A percentile compares a stretch with the other conserved stretches of the same genome.
Conservation (phyloP, 495 filamentous ascomycete species). For the Penicillium canariense region DNA sequence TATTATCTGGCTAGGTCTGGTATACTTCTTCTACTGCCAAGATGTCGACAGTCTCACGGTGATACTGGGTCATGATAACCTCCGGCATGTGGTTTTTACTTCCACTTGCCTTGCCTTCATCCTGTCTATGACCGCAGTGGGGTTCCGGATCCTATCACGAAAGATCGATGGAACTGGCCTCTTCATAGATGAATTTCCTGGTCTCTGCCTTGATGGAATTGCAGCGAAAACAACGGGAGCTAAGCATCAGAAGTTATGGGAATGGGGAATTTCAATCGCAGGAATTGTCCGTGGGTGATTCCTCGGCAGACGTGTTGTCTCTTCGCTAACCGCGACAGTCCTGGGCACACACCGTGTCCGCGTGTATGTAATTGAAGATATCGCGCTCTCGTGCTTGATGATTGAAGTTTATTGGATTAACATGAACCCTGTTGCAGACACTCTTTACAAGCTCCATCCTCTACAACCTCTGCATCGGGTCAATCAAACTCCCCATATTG, state of each 20-base stretch:
- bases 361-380: too few species aligned
- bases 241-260: conserved; percentile 9
- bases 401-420: background rate
- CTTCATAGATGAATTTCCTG: conserved; percentile 22
- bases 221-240: background rate
- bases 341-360: conserved; percentile 23
- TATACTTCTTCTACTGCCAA: background rate
- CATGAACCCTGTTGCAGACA: conserved; percentile 7
- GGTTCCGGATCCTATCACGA: conserved; percentile 24
- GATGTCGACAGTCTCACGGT: conserved; percentile 12
- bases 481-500: conserved; percentile 39
- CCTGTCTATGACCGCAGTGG: conserved; percentile 23
- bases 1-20: too few species aligned
- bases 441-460: conserved; percentile 25
- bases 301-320: background rate
- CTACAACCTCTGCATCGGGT: conserved; percentile 23
- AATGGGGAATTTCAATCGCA: conserved; percentile 24
- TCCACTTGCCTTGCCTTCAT: conserved; percentile 28
- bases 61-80: conserved; percentile 18
- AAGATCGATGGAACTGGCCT: conserved; percentile 22
- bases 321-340: conserved; percentile 8
- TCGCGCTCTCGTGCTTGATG: too few species aligned
- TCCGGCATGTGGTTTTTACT: conserved; percentile 28
- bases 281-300: conserved; percentile 20
- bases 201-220: conserved; percentile 18